phyloP scores from a whole-genome alignment of 305 asterid species.

The Fraxinus ornus region DNA sequence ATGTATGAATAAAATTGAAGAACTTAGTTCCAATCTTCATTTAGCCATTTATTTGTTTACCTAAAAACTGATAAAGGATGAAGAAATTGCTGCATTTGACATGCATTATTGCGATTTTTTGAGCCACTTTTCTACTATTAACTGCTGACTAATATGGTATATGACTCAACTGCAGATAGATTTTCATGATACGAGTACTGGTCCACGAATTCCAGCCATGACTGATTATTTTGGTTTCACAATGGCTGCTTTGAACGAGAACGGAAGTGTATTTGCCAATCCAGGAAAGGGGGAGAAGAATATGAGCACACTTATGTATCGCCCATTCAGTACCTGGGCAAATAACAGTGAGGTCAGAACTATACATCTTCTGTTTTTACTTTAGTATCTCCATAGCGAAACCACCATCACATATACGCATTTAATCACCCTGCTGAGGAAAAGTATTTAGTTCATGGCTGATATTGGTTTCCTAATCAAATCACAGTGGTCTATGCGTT shows the following conservation, averaged over 20 bases:
- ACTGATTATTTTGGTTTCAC: constrained; percentile 97
- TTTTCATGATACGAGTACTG: constrained; percentile 92
- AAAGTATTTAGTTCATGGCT: constrained; percentile 12
- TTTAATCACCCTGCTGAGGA: background rate
- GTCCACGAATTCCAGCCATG: constrained; percentile 97
- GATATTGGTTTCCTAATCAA: constrained; percentile 30
- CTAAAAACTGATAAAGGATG: background rate
- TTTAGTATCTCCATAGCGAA: constrained; percentile 14
- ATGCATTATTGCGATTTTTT: background rate
- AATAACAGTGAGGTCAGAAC: constrained; percentile 85
- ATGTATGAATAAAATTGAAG: constrained; percentile 2
- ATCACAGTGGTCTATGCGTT: constrained; percentile 96
- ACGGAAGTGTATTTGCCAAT: constrained; percentile 88
- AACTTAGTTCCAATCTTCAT: constrained; percentile 15
- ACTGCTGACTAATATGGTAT: constrained; percentile 7
- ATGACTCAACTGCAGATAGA: constrained; percentile 69
- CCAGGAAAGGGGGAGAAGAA: constrained; percentile 96
- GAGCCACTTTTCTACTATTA: background rate
- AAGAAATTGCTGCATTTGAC: constrained; percentile 12
- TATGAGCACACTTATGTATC: constrained; percentile 95
- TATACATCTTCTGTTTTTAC: constrained; percentile 18
- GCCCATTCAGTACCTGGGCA: constrained; percentile 97
- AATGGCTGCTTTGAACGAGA: constrained; percentile 87
- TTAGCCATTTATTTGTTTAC: constrained; percentile 16
- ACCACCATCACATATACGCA: constrained; percentile 6